phyloP scores from a whole-genome alignment of 768 basidiomycete genomes.

The Russula dissimulans region DNA sequence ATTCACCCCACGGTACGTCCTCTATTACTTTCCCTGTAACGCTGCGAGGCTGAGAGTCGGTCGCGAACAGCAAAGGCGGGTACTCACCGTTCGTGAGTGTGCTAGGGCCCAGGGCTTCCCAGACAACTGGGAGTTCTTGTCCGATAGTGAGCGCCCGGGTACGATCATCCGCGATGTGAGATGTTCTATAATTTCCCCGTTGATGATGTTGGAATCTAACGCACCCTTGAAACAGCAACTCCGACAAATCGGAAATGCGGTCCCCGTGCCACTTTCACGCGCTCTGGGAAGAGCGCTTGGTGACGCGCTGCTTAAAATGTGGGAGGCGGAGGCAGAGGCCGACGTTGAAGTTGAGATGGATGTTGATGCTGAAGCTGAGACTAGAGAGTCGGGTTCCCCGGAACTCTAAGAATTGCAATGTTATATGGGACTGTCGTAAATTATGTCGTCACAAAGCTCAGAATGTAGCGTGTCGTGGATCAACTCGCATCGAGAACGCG shows the following conservation, averaged over 20 bases:
- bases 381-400: slow-evolving; percentile 1
- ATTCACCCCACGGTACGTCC: slow-evolving; percentile 39
- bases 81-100: slow-evolving; percentile 29
- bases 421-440: not conserved
- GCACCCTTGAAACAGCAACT: slow-evolving; percentile 42
- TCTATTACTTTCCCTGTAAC: not conserved
- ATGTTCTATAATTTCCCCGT: slow-evolving; percentile 1
- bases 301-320: slow-evolving; percentile 34
- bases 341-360: no score
- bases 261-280: slow-evolving; percentile 58
- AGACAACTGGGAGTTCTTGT: slow-evolving; percentile 55
- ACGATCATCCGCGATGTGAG: slow-evolving; percentile 45
- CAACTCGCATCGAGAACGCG: not conserved
- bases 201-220: not conserved
- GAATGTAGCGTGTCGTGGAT: not conserved
- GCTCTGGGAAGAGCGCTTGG: slow-evolving; percentile 46
- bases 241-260: slow-evolving; percentile 73
- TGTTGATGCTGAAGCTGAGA: no score
- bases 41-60: not conserved
- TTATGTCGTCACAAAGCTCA: not conserved
- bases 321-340: slow-evolving; percentile 13
- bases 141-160: slow-evolving; percentile 30
- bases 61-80: slow-evolving; percentile 52
- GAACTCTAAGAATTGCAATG: not conserved
- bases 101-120: slow-evolving; percentile 76